Percentiles rank a stretch among this genome's conserved stretches.
Conservation (phyloP, 1,284 basidiomycete genomes). For the Tetrapyrgos nigripes region DNA sequence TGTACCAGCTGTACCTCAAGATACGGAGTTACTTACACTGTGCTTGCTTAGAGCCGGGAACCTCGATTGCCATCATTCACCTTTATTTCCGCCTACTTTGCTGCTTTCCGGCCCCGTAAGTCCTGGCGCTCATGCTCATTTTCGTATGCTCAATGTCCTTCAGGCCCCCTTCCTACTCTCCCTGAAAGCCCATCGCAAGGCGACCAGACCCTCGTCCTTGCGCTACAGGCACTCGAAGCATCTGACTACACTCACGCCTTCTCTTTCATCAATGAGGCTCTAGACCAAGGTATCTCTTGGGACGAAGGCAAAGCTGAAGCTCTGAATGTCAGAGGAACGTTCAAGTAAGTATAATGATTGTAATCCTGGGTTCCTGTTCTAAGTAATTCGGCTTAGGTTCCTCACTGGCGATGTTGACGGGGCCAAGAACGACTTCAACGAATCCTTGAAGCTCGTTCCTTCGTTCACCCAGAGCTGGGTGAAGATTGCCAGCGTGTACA, state of each 20-base stretch:
- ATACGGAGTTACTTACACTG: constrained; percentile 13
- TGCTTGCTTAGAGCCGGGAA: constrained; percentile 67
- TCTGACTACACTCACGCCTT: constrained; percentile 90
- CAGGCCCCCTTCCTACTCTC: constrained; percentile 74
- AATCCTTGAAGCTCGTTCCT: constrained; percentile 78
- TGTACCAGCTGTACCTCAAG: background rate
- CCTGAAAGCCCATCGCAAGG: constrained; percentile 83
- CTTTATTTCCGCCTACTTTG: constrained; percentile 96
- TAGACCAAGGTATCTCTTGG: constrained; percentile 89
- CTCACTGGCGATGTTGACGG: constrained; percentile 85
- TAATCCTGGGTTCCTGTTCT: background rate
- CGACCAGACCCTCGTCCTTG: constrained; percentile 85
- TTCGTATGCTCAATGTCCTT: constrained; percentile 3
- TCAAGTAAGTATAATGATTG: constrained; percentile 78
- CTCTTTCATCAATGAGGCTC: constrained; percentile 83
- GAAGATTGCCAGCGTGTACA: constrained; percentile 97
- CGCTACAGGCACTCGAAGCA: constrained; percentile 85
- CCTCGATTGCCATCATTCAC: constrained; percentile 89
- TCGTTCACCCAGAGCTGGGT: constrained; percentile 91
- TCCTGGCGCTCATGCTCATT: constrained; percentile 23
- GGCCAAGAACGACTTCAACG: constrained; percentile 88
- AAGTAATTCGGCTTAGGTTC: constrained; percentile 60
- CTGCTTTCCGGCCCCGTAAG: constrained; percentile 91
- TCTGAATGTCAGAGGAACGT: constrained; percentile 93
- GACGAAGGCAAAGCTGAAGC: constrained; percentile 85